Percentiles rank a stretch among this genome's conserved stretches.
phyloP scores from a whole-genome alignment of 208 protist genomes.

The Kentomonas sorsogonicus region DNA sequence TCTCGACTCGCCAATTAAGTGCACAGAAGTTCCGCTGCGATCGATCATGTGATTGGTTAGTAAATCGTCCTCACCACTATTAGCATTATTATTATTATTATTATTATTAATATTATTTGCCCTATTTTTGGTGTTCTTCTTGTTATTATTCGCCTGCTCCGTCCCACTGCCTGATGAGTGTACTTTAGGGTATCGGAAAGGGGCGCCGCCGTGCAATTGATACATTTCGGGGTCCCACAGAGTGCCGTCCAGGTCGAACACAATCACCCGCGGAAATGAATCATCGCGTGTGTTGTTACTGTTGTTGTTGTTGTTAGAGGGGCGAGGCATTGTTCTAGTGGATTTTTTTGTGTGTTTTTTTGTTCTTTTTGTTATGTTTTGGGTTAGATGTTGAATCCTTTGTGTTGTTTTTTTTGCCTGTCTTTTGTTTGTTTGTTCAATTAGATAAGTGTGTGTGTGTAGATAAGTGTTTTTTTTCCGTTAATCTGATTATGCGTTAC shows the following conservation, averaged over 20 bases:
- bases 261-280: constrained; percentile 63
- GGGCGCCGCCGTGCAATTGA: constrained; percentile 70
- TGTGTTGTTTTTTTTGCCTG: too few relatives aligned
- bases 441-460: too few relatives aligned
- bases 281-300: background rate
- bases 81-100: constrained; percentile 7
- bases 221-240: constrained; percentile 91
- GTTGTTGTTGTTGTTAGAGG: background rate
- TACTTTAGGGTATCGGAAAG: constrained; percentile 51
- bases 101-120: background rate
- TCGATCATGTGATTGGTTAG: constrained; percentile 50
- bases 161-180: too few relatives aligned
- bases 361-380: background rate
- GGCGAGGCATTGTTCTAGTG: too few relatives aligned
- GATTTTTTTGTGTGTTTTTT: constrained; percentile 2
- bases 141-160: too few relatives aligned
- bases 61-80: background rate
- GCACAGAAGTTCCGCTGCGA: constrained; percentile 39
- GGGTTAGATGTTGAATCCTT: too few relatives aligned
- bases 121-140: constrained; percentile 4
- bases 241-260: constrained; percentile 89
- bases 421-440: too few relatives aligned
- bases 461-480: too few relatives aligned
- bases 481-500: too few relatives aligned
- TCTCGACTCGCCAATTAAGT: constrained; percentile 74